These are phyloP conservation scores for Rhizopogon parksii DNA, from an alignment of 1,284 basidiomycete species.

Conservation along the genomic window DNA sequence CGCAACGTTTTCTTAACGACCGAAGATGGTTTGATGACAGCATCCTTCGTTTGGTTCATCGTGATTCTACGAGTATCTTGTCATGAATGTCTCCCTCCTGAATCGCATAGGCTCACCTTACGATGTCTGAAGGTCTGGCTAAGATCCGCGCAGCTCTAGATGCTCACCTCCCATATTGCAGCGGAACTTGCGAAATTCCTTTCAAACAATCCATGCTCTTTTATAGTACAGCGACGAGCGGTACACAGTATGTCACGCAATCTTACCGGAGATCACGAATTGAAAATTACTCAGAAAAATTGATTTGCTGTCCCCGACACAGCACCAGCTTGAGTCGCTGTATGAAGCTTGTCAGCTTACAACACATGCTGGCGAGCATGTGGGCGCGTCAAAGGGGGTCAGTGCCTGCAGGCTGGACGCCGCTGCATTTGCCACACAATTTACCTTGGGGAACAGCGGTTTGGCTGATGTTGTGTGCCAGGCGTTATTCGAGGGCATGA, in stretches of 20 bases:
- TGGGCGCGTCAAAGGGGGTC: conserved; percentile 26
- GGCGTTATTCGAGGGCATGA: conserved; percentile 16
- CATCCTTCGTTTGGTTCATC: not conserved
- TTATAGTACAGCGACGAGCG: not conserved
- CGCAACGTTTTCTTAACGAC: no score
- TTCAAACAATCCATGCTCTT: conserved; percentile 1
- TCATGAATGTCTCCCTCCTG: not conserved
- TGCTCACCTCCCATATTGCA: conserved; percentile 2
- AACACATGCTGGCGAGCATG: conserved; percentile 23
- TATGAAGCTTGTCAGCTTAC: conserved; percentile 24
- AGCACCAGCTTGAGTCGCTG: conserved; percentile 7
- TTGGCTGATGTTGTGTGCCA: conserved; percentile 19
- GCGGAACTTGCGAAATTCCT: conserved; percentile 5
- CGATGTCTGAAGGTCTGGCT: not conserved
- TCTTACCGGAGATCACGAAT: no score
- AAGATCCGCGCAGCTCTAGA: conserved; percentile 1
- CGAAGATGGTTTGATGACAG: not conserved
- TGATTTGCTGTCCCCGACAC: not conserved
- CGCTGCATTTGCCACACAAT: conserved; percentile 19
- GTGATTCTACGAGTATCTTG: not conserved
- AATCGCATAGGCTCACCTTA: not conserved
- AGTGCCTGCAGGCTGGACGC: conserved; percentile 31
- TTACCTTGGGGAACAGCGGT: conserved; percentile 21
- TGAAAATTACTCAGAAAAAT: conserved; percentile 2
- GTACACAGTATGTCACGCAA: not conserved